A percentile compares a stretch with the other conserved stretches of the same genome.
These are phyloP conservation scores for Cystobasidium ongulense DNA, from an alignment of 768 basidiomycete genomes.

Conservation along the genomic window DNA sequence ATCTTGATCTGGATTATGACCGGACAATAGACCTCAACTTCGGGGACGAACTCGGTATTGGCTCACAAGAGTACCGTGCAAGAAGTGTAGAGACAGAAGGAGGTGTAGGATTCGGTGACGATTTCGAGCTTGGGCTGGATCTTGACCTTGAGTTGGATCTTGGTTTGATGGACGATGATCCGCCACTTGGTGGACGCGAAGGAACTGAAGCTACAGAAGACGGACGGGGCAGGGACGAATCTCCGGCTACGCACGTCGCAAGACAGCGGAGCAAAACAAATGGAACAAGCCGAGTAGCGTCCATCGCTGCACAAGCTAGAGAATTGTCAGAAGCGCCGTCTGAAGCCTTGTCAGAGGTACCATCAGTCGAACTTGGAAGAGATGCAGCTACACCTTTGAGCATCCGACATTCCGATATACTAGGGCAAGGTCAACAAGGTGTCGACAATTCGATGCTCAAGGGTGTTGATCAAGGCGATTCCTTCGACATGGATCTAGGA, in stretches of 20 bases:
- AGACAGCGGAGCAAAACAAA: slow-evolving; percentile 4
- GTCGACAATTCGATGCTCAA: slow-evolving; percentile 1
- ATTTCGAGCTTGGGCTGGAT: slow-evolving; percentile 68
- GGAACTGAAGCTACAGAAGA: slow-evolving; percentile 30
- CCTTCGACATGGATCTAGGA: slow-evolving; percentile 4
- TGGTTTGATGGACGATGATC: slow-evolving; percentile 68
- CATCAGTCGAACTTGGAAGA: slow-evolving; percentile 22
- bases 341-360: not conserved
- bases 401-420: not conserved
- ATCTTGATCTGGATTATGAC: slow-evolving; percentile 51
- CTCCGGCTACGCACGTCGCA: not conserved
- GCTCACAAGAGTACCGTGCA: slow-evolving; percentile 68
- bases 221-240: slow-evolving; percentile 48
- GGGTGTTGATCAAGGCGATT: not conserved
- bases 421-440: not conserved
- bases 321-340: slow-evolving; percentile 38
- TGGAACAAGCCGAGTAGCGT: slow-evolving; percentile 23
- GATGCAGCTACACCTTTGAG: slow-evolving; percentile 10
- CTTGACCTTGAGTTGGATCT: slow-evolving; percentile 54
- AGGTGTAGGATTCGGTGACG: slow-evolving; percentile 65
- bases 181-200: slow-evolving; percentile 43
- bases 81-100: slow-evolving; percentile 52
- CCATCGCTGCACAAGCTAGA: slow-evolving; percentile 44
- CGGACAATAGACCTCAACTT: slow-evolving; percentile 46
- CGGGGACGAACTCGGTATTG: slow-evolving; percentile 72